Evolutionary conservation across 352 stramenopile species (phyloP).

Genomic region (Globisporangium nagaii): DNA sequence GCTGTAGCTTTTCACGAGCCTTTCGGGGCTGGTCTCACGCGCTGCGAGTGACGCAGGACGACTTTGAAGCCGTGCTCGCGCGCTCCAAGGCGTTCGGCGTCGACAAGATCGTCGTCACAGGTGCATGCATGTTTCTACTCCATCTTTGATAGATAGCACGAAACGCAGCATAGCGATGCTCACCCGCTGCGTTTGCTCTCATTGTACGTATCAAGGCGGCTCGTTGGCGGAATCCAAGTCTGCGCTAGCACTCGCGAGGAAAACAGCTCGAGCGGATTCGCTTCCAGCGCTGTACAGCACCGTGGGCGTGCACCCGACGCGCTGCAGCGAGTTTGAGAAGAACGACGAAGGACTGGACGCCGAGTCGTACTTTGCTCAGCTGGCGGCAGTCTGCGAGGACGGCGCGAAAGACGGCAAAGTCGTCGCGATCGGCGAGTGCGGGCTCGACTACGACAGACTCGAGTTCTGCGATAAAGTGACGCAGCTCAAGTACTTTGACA

Average conservation of each 20-base stretch:
- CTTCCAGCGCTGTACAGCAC: slow-evolving; percentile 51
- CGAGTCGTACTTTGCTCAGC: slow-evolving; percentile 53
- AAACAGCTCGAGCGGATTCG: neutral
- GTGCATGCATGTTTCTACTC: no score
- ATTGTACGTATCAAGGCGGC: slow-evolving; percentile 12
- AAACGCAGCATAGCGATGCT: neutral
- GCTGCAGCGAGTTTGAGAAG: slow-evolving; percentile 85
- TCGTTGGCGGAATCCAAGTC: slow-evolving; percentile 35
- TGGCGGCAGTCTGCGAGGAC: slow-evolving; percentile 52
- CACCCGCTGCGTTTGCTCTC: neutral
- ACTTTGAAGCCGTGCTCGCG: slow-evolving; percentile 65
- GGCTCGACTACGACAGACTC: slow-evolving; percentile 96
- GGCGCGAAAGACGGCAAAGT: slow-evolving; percentile 61
- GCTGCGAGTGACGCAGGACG: slow-evolving; percentile 4
- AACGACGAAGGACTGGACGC: slow-evolving; percentile 42
- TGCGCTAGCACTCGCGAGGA: slow-evolving; percentile 28
- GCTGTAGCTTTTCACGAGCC: neutral
- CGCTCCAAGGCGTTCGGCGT: slow-evolving; percentile 83
- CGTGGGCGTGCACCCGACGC: slow-evolving; percentile 89
- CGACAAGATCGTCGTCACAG: slow-evolving; percentile 90
- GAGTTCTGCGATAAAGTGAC: slow-evolving; percentile 91
- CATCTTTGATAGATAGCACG: no score
- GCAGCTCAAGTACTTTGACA: slow-evolving; percentile 91
- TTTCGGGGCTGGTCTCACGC: neutral
- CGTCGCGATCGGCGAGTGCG: slow-evolving; percentile 95